Conservation (phyloP, 129 eudicot genomes). For the Scalesia atractyloides region DNA sequence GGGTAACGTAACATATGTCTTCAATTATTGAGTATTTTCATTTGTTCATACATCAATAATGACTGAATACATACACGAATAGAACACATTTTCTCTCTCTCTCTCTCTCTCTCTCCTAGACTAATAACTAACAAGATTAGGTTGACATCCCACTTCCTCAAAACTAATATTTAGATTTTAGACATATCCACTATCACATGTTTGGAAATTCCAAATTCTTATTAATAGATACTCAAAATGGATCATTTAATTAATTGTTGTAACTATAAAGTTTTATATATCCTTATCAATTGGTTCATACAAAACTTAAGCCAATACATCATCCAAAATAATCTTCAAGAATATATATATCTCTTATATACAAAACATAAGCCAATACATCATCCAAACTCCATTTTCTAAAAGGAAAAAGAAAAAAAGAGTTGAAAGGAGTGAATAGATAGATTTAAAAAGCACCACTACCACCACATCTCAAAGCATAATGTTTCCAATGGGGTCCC, state of each 20-base stretch:
- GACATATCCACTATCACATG: not conserved
- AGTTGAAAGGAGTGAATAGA: conserved; percentile 7
- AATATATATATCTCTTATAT: not conserved
- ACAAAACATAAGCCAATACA: not conserved
- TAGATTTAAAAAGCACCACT: conserved; percentile 14
- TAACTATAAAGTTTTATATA: not conserved
- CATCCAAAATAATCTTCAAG: no score
- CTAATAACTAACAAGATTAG: conserved; percentile 6
- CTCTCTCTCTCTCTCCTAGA: conserved; percentile 1
- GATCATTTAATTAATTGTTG: not conserved
- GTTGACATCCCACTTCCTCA: not conserved
- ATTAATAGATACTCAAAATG: not conserved
- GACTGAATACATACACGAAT: not conserved
- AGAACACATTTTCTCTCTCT: not conserved
- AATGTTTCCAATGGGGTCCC: conserved; percentile 11
- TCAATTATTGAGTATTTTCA: conserved; percentile 17
- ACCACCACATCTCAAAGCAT: conserved; percentile 21
- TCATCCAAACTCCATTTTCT: not conserved
- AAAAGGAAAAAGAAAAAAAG: not conserved
- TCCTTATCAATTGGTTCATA: no score
- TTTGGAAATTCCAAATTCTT: not conserved
- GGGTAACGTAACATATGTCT: conserved; percentile 2
- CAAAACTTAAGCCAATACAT: no score
- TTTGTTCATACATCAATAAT: not conserved
- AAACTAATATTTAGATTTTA: conserved; percentile 12